Base-by-base conservation (phyloP, 495 filamentous ascomycete species). In the Lophium mytilinum region DNA sequence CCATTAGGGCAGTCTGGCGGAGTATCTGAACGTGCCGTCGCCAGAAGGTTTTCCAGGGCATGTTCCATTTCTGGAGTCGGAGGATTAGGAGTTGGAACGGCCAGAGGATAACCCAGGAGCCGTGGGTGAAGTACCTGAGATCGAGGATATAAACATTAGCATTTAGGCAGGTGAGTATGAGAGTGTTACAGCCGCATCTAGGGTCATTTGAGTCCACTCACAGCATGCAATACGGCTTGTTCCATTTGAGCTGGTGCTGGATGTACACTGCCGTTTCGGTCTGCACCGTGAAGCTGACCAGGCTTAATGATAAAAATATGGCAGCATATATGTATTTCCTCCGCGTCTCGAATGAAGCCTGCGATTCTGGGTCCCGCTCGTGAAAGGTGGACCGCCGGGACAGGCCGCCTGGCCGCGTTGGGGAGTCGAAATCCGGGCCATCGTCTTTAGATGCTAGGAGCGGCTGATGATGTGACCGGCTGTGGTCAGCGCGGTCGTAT, bases 161-260 rank as follows among this genome's bases (percentile, higher is more conserved):
- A 24, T 19, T 41, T 2, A 14, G 8, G 17, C n/a, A 41, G 39
- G 39, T 2, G 24, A 30, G 2, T 30, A 30, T 30, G 24, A 2
- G 24, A 30, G 24, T 48, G 12, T 48, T 48, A 8, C 17, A 24
- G 17, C 17, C 45, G 33, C 21, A 48, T 24, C 14, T 48, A 18
- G 17, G 17, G 33, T 33, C 21, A 9, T 48, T 24, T 9, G 21
- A 48, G 45, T 9, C 15, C 60, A 80, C 81, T 77, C 75, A 98
- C 79, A 98, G 78, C 93, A 98, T 98, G 76, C 86, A 90, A 75
- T 96, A 98, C 21, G 92, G 85, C 73, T 98, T 97, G 68, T 92
- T 82, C 93, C 93, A 98, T 35, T 82, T 78, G 56, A 96, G 69
- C 40, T 90, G 83, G 71, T 89, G 82, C 69, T 96, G 89, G 40